Percentiles rank a stretch among this genome's conserved stretches.
These are phyloP conservation scores for Dichomitus squalens DNA, from an alignment of 1,284 basidiomycete genomes.

Conservation along the genomic window DNA sequence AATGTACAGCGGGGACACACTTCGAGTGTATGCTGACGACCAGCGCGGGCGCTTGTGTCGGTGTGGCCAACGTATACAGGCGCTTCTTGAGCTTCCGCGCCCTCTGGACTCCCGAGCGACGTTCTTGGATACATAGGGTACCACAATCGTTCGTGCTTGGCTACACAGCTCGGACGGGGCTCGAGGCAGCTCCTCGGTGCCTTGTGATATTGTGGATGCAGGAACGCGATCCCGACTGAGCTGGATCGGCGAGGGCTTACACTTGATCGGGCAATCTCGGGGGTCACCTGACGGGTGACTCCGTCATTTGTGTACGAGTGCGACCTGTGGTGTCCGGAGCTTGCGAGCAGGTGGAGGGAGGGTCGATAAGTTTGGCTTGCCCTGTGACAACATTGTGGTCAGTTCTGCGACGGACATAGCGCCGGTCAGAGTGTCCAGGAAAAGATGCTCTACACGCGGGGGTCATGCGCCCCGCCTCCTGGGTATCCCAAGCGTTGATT, in stretches of 20 bases:
- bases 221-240: not conserved
- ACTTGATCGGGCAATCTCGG: constrained; percentile 11
- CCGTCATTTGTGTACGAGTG: not conserved
- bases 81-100: not conserved
- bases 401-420: not conserved
- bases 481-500: too few relatives aligned
- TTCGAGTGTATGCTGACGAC: not conserved
- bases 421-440: too few relatives aligned
- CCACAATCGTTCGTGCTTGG: constrained; percentile 15
- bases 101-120: not conserved
- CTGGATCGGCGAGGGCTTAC: constrained; percentile 1
- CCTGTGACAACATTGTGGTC: not conserved
- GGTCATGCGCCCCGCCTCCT: not conserved
- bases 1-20: not conserved
- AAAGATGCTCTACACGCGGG: not conserved
- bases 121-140: constrained; percentile 23
- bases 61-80: not conserved
- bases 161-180: not conserved
- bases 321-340: constrained; percentile 8
- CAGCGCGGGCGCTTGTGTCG: not conserved
- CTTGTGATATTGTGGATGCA: constrained; percentile 16
- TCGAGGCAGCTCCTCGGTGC: not conserved
- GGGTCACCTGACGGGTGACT: constrained; percentile 16
- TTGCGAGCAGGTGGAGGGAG: constrained; percentile 6
- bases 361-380: constrained; percentile 7